phyloP scores from a whole-genome alignment of 2,329 filamentous ascomycete genomes.

The Alternaria solani region DNA sequence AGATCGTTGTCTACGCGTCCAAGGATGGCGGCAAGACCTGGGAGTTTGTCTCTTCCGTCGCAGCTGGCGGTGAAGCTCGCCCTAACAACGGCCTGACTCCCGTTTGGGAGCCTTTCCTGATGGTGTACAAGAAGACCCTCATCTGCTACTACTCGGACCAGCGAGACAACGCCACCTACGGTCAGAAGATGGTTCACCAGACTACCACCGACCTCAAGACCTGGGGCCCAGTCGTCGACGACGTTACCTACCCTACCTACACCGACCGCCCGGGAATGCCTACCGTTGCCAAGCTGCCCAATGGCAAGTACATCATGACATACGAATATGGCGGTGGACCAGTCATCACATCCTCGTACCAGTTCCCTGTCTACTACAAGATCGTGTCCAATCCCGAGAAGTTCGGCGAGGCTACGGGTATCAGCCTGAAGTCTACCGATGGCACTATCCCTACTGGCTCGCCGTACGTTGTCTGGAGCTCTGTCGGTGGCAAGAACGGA shows the following conservation, averaged over 20 bases:
- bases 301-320: conserved; percentile 68
- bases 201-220: conserved; percentile 64
- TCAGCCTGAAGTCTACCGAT: conserved; percentile 55
- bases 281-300: conserved; percentile 65
- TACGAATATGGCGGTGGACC: conserved; percentile 68
- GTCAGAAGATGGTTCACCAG: conserved; percentile 75
- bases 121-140: conserved; percentile 65
- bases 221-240: conserved; percentile 68
- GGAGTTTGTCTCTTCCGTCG: conserved; percentile 73
- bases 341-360: conserved; percentile 40
- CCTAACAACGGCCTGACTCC: conserved; percentile 72
- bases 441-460: conserved; percentile 57
- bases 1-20: conserved; percentile 75
- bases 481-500: conserved; percentile 57
- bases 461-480: conserved; percentile 63
- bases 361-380: conserved; percentile 64
- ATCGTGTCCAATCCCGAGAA: conserved; percentile 57
- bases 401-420: conserved; percentile 54
- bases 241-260: conserved; percentile 70
- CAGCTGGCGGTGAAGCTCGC: conserved; percentile 67
- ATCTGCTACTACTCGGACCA: conserved; percentile 77
- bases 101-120: conserved; percentile 77
- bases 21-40: conserved; percentile 68
- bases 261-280: conserved; percentile 74
- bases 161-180: conserved; percentile 66